Evolutionary conservation across 805 yeast species (phyloP).

Genomic region (Candida coleopterorum): DNA sequence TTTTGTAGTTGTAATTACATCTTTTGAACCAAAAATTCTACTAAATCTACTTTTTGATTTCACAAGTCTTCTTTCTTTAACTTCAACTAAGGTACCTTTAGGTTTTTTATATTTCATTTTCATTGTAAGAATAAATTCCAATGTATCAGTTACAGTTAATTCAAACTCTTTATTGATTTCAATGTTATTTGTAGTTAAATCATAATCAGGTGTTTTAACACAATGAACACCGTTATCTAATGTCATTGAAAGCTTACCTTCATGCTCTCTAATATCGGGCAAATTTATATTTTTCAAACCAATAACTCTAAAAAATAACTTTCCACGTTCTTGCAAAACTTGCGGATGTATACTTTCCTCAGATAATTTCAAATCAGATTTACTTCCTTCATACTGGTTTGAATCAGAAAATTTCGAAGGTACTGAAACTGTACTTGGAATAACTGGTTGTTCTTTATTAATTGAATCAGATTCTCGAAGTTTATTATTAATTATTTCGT

Average conservation of each 20-base stretch:
- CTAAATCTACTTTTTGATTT: constrained; percentile 42
- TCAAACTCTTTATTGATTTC: constrained; percentile 74
- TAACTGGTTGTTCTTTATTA: constrained; percentile 10
- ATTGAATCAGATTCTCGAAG: constrained; percentile 14
- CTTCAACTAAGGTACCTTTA: constrained; percentile 51
- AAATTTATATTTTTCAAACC: constrained; percentile 43
- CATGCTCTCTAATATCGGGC: constrained; percentile 40
- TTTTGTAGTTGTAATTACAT: constrained; percentile 44
- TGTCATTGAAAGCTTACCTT: constrained; percentile 46
- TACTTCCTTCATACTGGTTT: background rate
- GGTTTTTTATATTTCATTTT: constrained; percentile 58
- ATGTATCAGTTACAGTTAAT: constrained; percentile 53
- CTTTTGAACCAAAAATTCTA: constrained; percentile 45
- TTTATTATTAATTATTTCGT: constrained; percentile 20
- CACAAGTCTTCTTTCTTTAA: constrained; percentile 51
- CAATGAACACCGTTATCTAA: constrained; percentile 82
- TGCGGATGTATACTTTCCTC: constrained; percentile 2
- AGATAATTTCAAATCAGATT: background rate
- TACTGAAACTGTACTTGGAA: constrained; percentile 29
- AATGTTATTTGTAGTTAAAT: constrained; percentile 26
- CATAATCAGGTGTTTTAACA: constrained; percentile 57
- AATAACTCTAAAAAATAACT: constrained; percentile 48
- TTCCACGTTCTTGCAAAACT: constrained; percentile 34
- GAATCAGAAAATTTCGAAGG: constrained; percentile 20
- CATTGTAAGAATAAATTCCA: constrained; percentile 68